Base-by-base conservation (phyloP, 164 flowering plant species). In the Euptelea pleiosperma region DNA sequence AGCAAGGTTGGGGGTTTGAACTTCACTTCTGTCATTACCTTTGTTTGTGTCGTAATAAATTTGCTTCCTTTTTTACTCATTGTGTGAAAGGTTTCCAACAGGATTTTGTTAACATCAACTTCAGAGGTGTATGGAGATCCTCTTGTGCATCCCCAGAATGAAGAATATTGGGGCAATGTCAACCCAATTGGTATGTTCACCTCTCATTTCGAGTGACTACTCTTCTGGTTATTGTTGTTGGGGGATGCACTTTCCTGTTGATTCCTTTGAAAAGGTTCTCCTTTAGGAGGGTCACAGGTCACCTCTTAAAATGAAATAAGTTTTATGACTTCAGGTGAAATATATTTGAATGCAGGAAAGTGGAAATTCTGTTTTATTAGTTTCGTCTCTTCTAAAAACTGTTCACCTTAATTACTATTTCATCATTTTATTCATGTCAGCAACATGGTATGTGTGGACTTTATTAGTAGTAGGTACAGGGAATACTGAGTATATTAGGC, bases 81-180 rank as follows among this genome's bases (percentile, higher is more conserved):
- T 2, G 18, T 37, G 1, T 68, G 29, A 25, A 47, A 15, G 6
- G 44, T 30, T 26, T 43, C 41, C 31, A 37, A 59, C 77, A 83
- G 91, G 82, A 92, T 93, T 70, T 76, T 90, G 76, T 84, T 93
- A 34, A 93, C 98, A 7, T 90, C 97, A 54, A 93, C 98, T 40
- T 90, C 97, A 28, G 97, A 93, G 73, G 98, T 93, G 29, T 93
- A 93, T 81, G 98, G 98, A 28, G 98, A 93, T 73, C 98, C 98
- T 47, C 96, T 93, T 67, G 83, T 82, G 67, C 98, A 93, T 64
- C 98, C 98, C 16, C 98, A 93, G 34, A 77, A 75, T 15, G 98
- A 93, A 67, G 84, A 73, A 60, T 93, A 93, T 43, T 93, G 97
- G 98, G 98, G 98, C 39, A 93, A 93, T 82, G 98, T 93, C 35